These are phyloP conservation scores for Candida succiphila DNA, from an alignment of 805 yeast genomes.

Conservation along the genomic window DNA sequence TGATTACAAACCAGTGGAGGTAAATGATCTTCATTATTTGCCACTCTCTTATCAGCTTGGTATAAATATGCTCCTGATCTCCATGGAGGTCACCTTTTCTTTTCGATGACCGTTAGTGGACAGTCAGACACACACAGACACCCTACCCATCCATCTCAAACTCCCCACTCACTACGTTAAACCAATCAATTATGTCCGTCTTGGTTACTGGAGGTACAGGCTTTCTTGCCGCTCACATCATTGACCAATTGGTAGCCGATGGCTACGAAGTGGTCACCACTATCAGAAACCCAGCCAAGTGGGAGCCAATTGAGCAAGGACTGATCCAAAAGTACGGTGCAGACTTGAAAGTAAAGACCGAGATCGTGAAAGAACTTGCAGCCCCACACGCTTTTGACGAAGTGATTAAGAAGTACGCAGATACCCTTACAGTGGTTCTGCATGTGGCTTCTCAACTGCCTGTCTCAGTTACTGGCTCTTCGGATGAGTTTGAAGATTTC, in stretches of 20 bases:
- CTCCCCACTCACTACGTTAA: too few species aligned
- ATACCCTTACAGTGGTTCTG: constrained; percentile 26
- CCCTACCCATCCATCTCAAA: too few species aligned
- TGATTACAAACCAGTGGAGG: too few species aligned
- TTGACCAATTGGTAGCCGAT: constrained; percentile 14
- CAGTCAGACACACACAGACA: too few species aligned
- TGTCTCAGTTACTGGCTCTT: constrained; percentile 21
- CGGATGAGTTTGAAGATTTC: constrained; percentile 33
- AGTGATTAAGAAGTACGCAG: constrained; percentile 25
- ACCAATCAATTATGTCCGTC: constrained; percentile 1
- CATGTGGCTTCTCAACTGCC: constrained; percentile 46
- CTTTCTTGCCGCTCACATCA: constrained; percentile 15
- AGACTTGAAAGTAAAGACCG: constrained; percentile 15
- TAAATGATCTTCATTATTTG: too few species aligned
- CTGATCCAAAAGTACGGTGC: constrained; percentile 8
- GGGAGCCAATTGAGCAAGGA: neutral
- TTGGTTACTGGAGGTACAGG: constrained; percentile 1
- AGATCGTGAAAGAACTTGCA: constrained; percentile 23
- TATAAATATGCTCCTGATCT: too few species aligned
- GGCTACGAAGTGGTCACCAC: constrained; percentile 20
- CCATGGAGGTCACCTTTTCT: too few species aligned
- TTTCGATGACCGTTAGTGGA: too few species aligned
- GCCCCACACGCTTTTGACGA: constrained; percentile 35
- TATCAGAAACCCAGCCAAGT: constrained; percentile 12
- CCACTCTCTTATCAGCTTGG: too few species aligned